These are phyloP conservation scores for Clarkia xantiana DNA, from an alignment of 345 rosid species.

Conservation along the genomic window DNA sequence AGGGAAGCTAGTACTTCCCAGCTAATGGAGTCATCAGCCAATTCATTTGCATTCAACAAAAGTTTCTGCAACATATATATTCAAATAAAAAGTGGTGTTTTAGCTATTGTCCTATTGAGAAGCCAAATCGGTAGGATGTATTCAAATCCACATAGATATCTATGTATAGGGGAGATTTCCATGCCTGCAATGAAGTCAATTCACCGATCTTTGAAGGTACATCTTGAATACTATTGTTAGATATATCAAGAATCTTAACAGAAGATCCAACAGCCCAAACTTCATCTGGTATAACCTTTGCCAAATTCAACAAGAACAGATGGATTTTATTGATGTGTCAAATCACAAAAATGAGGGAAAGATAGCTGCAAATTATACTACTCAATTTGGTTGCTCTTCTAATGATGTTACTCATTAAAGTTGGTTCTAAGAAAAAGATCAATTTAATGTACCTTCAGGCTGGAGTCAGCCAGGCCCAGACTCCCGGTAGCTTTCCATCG, in stretches of 20 bases:
- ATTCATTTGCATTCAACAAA: slow-evolving; percentile 43
- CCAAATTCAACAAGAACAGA: slow-evolving; percentile 10
- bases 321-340: not conserved
- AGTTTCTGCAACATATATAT: slow-evolving; percentile 44
- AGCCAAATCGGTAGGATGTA: not conserved
- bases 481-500: slow-evolving; percentile 78
- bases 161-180: slow-evolving; percentile 6
- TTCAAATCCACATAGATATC: slow-evolving; percentile 5
- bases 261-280: slow-evolving; percentile 57
- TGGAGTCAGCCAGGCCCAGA: slow-evolving; percentile 47
- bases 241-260: slow-evolving; percentile 49
- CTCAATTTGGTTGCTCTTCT: not conserved
- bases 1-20: slow-evolving; percentile 59
- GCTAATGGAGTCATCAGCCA: slow-evolving; percentile 45
- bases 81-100: slow-evolving; percentile 1
- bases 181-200: slow-evolving; percentile 44
- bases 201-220: slow-evolving; percentile 40
- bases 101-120: slow-evolving; percentile 1
- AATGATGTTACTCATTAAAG: not conserved
- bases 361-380: not conserved
- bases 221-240: slow-evolving; percentile 41
- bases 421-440: not conserved
- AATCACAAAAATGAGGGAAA: not conserved
- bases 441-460: slow-evolving; percentile 40
- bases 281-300: slow-evolving; percentile 61